These are phyloP conservation scores for Lichtheimia ornata DNA, from an alignment of 371 early-diverging fungal genomes.

Conservation along the genomic window DNA sequence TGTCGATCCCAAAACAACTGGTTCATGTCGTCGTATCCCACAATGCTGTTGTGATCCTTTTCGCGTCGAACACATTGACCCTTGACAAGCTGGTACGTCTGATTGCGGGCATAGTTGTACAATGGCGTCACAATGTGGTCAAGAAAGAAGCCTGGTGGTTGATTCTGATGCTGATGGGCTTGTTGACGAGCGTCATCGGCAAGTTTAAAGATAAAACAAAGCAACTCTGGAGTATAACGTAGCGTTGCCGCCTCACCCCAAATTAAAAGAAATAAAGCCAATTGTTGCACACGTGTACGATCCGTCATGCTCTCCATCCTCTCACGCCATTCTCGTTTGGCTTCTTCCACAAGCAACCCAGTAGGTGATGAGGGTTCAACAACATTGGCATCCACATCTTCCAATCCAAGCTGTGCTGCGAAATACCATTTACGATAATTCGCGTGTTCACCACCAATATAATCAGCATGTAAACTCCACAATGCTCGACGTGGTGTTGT, in stretches of 20 bases:
- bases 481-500: constrained; percentile 78
- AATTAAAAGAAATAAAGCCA: constrained; percentile 78
- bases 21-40: constrained; percentile 91
- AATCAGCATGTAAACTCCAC: constrained; percentile 81
- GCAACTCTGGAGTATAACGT: constrained; percentile 78
- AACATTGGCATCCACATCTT: constrained; percentile 32
- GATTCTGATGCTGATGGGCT: not conserved
- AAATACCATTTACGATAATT: constrained; percentile 90
- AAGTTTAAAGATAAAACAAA: constrained; percentile 82
- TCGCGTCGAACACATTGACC: constrained; percentile 79
- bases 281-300: constrained; percentile 65
- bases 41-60: constrained; percentile 77
- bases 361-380: constrained; percentile 25
- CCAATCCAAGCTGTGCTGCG: constrained; percentile 75
- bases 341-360: constrained; percentile 46
- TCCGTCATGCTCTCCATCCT: constrained; percentile 75
- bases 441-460: constrained; percentile 85
- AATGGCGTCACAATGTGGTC: constrained; percentile 73
- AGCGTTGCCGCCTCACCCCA: constrained; percentile 90
- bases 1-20: constrained; percentile 84
- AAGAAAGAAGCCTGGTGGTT: constrained; percentile 62
- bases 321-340: constrained; percentile 74
- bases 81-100: constrained; percentile 72
- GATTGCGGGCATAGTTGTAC: constrained; percentile 76
- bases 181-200: constrained; percentile 57